Conservation (phyloP, 1,139 yeast genomes). For the Meyerozyma carpophila region DNA sequence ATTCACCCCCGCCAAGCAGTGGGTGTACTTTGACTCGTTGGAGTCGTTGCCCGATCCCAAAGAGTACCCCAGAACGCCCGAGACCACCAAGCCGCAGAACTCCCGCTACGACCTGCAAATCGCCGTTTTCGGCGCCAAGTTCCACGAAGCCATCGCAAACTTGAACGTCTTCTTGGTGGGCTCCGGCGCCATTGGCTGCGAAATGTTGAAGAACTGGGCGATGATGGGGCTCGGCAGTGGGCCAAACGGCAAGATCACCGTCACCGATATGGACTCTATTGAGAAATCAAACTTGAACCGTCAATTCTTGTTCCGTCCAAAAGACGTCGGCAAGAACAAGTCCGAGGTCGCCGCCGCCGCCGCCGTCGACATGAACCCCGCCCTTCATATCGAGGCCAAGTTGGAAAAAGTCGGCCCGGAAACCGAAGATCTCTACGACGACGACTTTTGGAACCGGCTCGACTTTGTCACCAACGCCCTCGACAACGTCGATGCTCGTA, state of each 20-base stretch:
- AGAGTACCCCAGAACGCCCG: constrained; percentile 57
- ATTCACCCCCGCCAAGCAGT: constrained; percentile 86
- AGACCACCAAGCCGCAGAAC: constrained; percentile 67
- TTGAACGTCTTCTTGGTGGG: constrained; percentile 88
- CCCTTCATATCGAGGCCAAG: constrained; percentile 68
- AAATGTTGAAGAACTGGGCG: constrained; percentile 98
- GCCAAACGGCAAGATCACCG: constrained; percentile 72
- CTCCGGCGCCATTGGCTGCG: constrained; percentile 99
- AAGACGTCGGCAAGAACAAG: constrained; percentile 88
- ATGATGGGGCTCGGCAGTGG: constrained; percentile 94
- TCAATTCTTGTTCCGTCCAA: constrained; percentile 90
- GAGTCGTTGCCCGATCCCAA: constrained; percentile 75
- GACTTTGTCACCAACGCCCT: constrained; percentile 94
- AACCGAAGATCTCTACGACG: constrained; percentile 81
- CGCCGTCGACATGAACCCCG: constrained; percentile 80
- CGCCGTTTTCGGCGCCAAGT: constrained; percentile 84
- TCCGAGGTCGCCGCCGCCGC: constrained; percentile 89
- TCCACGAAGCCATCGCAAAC: constrained; percentile 69
- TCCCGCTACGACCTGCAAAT: constrained; percentile 90
- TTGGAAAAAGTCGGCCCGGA: constrained; percentile 92
- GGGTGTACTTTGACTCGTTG: constrained; percentile 87
- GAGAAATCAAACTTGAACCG: constrained; percentile 95
- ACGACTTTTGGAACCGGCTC: constrained; percentile 76
- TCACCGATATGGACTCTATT: constrained; percentile 93
- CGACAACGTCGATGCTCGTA: constrained; percentile 96